Conservation (phyloP, 2,329 filamentous ascomycete genomes). For the Aspergillus sp. region DNA sequence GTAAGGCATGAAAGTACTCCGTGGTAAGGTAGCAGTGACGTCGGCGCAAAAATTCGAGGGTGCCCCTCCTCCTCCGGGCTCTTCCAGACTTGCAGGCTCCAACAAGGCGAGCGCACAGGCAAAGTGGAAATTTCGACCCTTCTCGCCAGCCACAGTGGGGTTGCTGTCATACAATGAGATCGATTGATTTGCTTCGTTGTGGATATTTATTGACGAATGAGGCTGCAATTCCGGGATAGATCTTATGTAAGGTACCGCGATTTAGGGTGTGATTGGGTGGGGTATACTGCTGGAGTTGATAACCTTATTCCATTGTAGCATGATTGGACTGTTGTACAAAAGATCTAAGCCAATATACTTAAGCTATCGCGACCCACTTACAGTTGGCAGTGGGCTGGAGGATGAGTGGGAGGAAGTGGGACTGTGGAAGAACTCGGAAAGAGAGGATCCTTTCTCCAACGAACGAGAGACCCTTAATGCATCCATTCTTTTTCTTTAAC, state of each 20-base stretch:
- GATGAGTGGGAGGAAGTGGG: too few relatives aligned
- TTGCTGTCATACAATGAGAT: neutral
- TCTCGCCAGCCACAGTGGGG: neutral
- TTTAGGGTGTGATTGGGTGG: neutral
- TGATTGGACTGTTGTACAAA: neutral
- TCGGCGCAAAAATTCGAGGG: neutral
- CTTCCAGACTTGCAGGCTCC: too few relatives aligned
- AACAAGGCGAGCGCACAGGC: too few relatives aligned
- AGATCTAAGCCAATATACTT: too few relatives aligned
- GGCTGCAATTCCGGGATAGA: neutral
- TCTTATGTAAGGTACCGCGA: slow-evolving; percentile 1
- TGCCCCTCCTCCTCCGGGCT: too few relatives aligned
- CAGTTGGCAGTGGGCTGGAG: too few relatives aligned
- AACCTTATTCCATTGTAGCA: neutral
- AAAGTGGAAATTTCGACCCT: neutral
- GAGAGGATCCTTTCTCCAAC: too few relatives aligned
- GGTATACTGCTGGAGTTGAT: neutral
- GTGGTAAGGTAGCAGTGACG: neutral
- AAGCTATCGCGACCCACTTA: neutral
- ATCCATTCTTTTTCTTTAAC: too few relatives aligned
- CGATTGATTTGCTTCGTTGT: neutral
- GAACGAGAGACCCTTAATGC: too few relatives aligned
- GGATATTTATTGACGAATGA: neutral
- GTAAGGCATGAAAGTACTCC: too few relatives aligned
- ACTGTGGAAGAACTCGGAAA: too few relatives aligned